These are phyloP conservation scores for Diplocarpon rosae DNA, from an alignment of 2,329 filamentous ascomycete genomes.

Conservation along the genomic window DNA sequence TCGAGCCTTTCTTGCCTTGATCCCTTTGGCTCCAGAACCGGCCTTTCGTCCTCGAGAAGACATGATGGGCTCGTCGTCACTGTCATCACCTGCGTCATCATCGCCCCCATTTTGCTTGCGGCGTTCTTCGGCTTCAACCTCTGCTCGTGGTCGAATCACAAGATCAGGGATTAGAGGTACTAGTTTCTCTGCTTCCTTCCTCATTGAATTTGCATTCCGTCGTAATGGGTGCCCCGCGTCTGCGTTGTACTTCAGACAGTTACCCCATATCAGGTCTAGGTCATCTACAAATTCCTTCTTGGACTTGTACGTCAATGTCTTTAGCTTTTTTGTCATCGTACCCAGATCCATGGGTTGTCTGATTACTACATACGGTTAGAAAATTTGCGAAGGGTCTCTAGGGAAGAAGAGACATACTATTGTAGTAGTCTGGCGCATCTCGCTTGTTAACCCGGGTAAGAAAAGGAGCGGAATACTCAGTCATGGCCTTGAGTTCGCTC, in stretches of 20 bases:
- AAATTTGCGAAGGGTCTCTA: background rate
- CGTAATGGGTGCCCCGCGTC: conserved; percentile 78
- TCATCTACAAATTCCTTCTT: conserved; percentile 94
- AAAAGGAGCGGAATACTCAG: conserved; percentile 95
- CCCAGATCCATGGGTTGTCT: conserved; percentile 97
- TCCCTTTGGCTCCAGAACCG: conserved; percentile 61
- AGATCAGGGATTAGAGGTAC: conserved; percentile 93
- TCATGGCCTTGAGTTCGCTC: conserved; percentile 93
- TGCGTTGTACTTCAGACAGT: conserved; percentile 91
- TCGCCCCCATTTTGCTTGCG: conserved; percentile 78
- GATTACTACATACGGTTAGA: conserved; percentile 56
- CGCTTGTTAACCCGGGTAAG: conserved; percentile 91
- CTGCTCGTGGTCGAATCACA: conserved; percentile 77
- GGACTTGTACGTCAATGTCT: conserved; percentile 66
- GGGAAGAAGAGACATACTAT: conserved; percentile 45
- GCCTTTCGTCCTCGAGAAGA: conserved; percentile 87
- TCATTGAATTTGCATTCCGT: conserved; percentile 91
- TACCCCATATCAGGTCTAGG: conserved; percentile 91
- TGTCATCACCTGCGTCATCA: conserved; percentile 76
- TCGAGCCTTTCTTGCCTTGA: conserved; percentile 62
- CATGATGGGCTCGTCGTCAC: conserved; percentile 97
- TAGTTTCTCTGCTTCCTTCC: conserved; percentile 93
- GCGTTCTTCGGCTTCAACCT: conserved; percentile 82
- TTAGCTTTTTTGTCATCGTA: conserved; percentile 96
- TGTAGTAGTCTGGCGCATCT: conserved; percentile 92